Evolutionary conservation across 257 asterid genomes (phyloP).

Genomic region (Handroanthus guayacan): DNA sequence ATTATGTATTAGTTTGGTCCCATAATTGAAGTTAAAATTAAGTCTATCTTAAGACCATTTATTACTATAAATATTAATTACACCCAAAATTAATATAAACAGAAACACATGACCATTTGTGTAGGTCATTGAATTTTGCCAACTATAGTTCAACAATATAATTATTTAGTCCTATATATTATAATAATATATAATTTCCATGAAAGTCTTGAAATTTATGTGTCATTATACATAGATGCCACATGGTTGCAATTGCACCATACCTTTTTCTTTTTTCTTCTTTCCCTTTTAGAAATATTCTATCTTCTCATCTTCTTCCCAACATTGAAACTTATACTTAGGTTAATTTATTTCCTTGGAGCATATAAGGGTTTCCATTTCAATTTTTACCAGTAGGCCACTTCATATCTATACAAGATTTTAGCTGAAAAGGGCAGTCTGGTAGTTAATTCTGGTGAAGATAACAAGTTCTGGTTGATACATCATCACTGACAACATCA

Average conservation of each 20-base stretch:
- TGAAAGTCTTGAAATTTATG: constrained; percentile 31
- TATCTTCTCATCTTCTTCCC: constrained; percentile 41
- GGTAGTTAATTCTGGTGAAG: background rate
- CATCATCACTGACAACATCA: constrained; percentile 7
- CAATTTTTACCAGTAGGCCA: constrained; percentile 1
- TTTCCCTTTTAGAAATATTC: constrained; percentile 48
- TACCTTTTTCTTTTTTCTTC: constrained; percentile 34
- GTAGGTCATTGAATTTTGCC: constrained; percentile 41
- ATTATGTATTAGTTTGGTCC: constrained; percentile 56
- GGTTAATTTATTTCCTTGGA: constrained; percentile 9
- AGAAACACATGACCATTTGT: constrained; percentile 32
- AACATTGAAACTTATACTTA: constrained; percentile 29
- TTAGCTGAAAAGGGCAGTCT: constrained; percentile 14
- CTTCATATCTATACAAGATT: constrained; percentile 23
- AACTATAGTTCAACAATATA: constrained; percentile 31
- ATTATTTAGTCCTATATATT: background rate
- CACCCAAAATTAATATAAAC: constrained; percentile 16
- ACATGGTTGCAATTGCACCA: constrained; percentile 51
- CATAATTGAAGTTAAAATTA: constrained; percentile 33
- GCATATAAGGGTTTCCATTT: constrained; percentile 26
- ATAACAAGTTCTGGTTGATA: constrained; percentile 25
- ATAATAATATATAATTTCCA: background rate
- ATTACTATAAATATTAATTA: constrained; percentile 28
- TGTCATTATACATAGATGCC: constrained; percentile 38
- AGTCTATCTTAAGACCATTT: constrained; percentile 39